A percentile compares a stretch with the other conserved stretches of the same genome.
phyloP scores from a whole-genome alignment of 1,284 basidiomycete genomes.

The Puccinia triticina region DNA sequence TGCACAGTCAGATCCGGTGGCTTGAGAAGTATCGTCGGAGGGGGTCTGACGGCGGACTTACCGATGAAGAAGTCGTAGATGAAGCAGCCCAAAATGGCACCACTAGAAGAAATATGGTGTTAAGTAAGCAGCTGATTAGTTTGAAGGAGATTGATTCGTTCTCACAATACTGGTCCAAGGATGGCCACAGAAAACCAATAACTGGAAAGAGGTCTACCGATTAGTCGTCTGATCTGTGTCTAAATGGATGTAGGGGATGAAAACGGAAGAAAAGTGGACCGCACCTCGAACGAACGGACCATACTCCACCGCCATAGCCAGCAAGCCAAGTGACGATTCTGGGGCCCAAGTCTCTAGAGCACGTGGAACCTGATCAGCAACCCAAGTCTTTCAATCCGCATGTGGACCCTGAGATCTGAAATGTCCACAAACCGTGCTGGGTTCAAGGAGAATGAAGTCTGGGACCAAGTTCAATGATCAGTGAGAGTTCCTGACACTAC shows the following conservation, averaged over 20 bases:
- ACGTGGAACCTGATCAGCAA: background rate
- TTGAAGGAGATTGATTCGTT: background rate
- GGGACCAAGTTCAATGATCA: background rate
- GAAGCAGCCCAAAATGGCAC: constrained; percentile 50
- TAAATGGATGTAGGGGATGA: background rate
- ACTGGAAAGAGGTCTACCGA: background rate
- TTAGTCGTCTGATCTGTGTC: background rate
- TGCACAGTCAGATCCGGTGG: background rate
- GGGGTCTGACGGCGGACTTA: background rate
- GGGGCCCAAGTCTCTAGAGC: constrained; percentile 47
- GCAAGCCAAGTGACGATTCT: constrained; percentile 49
- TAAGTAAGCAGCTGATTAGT: background rate
- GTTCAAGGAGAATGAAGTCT: constrained; percentile 52
- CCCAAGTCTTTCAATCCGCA: background rate
- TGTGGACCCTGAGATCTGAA: background rate
- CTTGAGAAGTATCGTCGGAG: background rate
- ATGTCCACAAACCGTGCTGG: constrained; percentile 45
- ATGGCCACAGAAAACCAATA: constrained; percentile 44
- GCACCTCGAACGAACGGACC: constrained; percentile 35
- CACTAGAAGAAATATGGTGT: constrained; percentile 12
- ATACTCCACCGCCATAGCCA: constrained; percentile 45
- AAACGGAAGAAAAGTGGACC: background rate
- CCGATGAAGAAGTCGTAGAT: constrained; percentile 51
- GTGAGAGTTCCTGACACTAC: background rate
- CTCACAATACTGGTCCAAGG: constrained; percentile 45